Percentiles rank a stretch among this genome's conserved stretches.
phyloP scores from a whole-genome alignment of 306 rosid genomes.

The Vigna trinervia region DNA sequence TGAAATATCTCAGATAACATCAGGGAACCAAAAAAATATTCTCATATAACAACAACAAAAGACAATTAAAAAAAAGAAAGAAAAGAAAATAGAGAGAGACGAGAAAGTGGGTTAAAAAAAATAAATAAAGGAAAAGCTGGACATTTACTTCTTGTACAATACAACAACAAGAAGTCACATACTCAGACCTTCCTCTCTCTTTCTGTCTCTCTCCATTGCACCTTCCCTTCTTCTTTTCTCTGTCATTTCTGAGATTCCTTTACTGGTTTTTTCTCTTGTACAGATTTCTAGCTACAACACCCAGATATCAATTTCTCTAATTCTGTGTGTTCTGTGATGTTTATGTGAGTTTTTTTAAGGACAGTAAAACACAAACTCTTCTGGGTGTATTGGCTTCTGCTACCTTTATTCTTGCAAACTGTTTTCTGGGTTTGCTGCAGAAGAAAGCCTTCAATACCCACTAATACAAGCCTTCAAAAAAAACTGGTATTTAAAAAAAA shows the following conservation, averaged over 20 bases:
- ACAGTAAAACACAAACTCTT: constrained; percentile 58
- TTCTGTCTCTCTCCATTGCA: constrained; percentile 67
- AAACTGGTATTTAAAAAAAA: constrained; percentile 50
- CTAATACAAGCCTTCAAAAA: constrained; percentile 52
- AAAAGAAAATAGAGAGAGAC: neutral
- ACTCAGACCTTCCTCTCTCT: constrained; percentile 54
- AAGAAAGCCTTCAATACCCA: constrained; percentile 55
- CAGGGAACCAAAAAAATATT: constrained; percentile 1
- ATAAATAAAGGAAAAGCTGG: constrained; percentile 51
- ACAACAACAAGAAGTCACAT: constrained; percentile 66
- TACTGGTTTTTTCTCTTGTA: constrained; percentile 68
- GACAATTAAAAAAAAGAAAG: neutral
- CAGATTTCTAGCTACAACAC: constrained; percentile 58
- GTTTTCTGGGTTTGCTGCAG: constrained; percentile 67
- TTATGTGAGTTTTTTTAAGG: constrained; percentile 55
- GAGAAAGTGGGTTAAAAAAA: constrained; percentile 30
- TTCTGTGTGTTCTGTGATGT: constrained; percentile 61
- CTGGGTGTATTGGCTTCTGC: constrained; percentile 70
- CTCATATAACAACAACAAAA: constrained; percentile 46
- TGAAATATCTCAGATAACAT: constrained; percentile 40
- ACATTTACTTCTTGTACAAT: constrained; percentile 79
- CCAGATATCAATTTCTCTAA: constrained; percentile 56
- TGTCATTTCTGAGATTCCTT: constrained; percentile 88
- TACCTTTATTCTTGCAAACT: constrained; percentile 57
- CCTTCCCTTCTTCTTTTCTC: constrained; percentile 79